Conservation (phyloP, 352 stramenopile species). For the Phytophthora uliginosa region DNA sequence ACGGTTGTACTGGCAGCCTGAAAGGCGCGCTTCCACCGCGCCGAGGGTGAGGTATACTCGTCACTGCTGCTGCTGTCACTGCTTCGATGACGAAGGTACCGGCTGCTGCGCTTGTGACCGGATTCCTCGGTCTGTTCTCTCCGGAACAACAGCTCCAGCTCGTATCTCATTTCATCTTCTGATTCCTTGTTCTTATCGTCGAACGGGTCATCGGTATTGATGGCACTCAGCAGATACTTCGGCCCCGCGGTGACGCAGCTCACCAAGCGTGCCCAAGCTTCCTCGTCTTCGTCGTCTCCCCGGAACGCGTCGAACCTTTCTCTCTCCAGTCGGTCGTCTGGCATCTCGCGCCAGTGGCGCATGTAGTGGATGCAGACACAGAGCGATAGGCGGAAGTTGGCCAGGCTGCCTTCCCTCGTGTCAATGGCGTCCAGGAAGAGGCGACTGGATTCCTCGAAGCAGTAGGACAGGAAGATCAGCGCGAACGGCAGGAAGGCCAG, state of each 20-base stretch:
- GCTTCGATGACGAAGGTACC: conserved; percentile 30
- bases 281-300: conserved; percentile 68
- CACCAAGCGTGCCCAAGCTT: conserved; percentile 67
- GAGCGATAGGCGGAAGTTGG: conserved; percentile 88
- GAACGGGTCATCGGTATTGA: conserved; percentile 77
- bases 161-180: conserved; percentile 73
- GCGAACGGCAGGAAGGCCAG: conserved; percentile 78
- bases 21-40: conserved; percentile 82
- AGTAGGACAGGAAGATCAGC: conserved; percentile 88
- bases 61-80: conserved; percentile 33
- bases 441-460: conserved; percentile 87
- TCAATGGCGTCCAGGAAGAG: conserved; percentile 90
- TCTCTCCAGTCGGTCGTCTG: conserved; percentile 75
- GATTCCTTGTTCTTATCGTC: conserved; percentile 80
- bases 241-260: conserved; percentile 47
- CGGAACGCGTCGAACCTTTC: conserved; percentile 58
- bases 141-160: conserved; percentile 72
- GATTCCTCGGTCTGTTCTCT: conserved; percentile 54
- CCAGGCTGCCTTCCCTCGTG: conserved; percentile 82
- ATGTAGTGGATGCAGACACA: conserved; percentile 89
- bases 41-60: conserved; percentile 33
- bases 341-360: conserved; percentile 84
- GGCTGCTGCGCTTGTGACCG: conserved; percentile 26
- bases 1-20: conserved; percentile 72
- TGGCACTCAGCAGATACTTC: conserved; percentile 49